Base-by-base conservation (phyloP, 768 basidiomycete species). In the Suillus subaureus region DNA sequence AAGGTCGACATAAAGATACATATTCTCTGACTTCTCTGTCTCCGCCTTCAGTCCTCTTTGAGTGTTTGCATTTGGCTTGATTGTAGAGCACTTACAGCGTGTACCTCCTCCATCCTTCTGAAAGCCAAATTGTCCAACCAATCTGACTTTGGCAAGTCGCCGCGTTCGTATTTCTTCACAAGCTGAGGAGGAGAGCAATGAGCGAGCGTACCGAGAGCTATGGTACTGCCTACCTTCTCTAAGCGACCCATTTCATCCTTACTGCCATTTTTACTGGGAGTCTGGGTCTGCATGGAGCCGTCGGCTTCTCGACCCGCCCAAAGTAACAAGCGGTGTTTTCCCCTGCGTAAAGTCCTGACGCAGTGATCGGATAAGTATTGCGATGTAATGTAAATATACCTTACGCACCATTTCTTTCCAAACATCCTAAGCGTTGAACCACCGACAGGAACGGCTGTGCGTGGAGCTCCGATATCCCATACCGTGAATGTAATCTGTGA, bases 101-200 rank as follows among this genome's bases (percentile, higher is more conserved):
- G 97, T 33, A 96, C 89, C 75, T 96, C 92, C 68, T 96, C 96
- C 84, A 99, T 97, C 80, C 92, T 94, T 55, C 96, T 82, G 79
- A 98, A 99, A 7, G 93, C 89, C 79, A 97, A 78, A 67, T 92
- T 91, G 74, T 99, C 96, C 8, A 99, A 80, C 97, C 97, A 99
- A 64, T 99, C 97, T 2, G 94, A 91, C 76, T 96, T 94, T 2
- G 91, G 87, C 37, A 99, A 82, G 75, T 99, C 97, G 0, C 96
- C 96, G 21, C 94, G 84, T 71, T 98, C 96, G 71, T 96, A 96
- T 76, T 97, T 97, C 83, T 98, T 97, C 62, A 99, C 92, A 21
- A 92, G 83, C 90, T 93, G 63, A 40, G 13, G 21, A 40, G 28
- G 56, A 60, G 12, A 26, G 74, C 67, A 78, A 81, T 68, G 23